A percentile compares a stretch with the other conserved stretches of the same genome.
phyloP scores from a whole-genome alignment of 164 flowering plant genomes.

The Vitis cinerea region DNA sequence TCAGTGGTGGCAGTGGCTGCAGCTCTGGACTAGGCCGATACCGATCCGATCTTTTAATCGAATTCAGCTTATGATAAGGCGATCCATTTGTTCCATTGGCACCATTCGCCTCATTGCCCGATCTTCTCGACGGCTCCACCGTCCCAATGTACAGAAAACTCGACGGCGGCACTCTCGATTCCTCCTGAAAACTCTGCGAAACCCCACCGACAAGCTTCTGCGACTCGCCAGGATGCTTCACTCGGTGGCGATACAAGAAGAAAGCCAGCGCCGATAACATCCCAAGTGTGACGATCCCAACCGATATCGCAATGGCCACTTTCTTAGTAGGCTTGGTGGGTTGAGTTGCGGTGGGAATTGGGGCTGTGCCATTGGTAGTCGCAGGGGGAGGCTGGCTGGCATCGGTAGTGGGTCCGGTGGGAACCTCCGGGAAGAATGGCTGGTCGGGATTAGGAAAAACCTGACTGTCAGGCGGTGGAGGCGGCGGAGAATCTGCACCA shows the following conservation, averaged over 20 bases:
- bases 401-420: conserved; percentile 36
- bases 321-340: conserved; percentile 53
- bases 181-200: conserved; percentile 31
- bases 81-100: conserved; percentile 37
- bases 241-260: conserved; percentile 58
- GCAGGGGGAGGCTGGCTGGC: conserved; percentile 25
- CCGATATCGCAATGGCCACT: conserved; percentile 68
- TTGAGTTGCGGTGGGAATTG: conserved; percentile 45
- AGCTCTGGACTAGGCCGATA: conserved; percentile 92
- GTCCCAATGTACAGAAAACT: conserved; percentile 83
- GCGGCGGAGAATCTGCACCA: conserved; percentile 28
- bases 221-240: conserved; percentile 45
- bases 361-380: conserved; percentile 28
- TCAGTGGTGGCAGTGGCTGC: conserved; percentile 85
- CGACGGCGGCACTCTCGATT: conserved; percentile 43
- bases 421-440: conserved; percentile 82
- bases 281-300: conserved; percentile 72
- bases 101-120: conserved; percentile 20
- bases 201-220: conserved; percentile 57
- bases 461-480: conserved; percentile 29
- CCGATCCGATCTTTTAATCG: conserved; percentile 55
- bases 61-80: conserved; percentile 63
- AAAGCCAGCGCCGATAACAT: conserved; percentile 78
- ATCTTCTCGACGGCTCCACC: conserved; percentile 53
- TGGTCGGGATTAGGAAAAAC: conserved; percentile 40